Conservation (phyloP, 495 filamentous ascomycete genomes). For the Aspergillus sparsus region DNA sequence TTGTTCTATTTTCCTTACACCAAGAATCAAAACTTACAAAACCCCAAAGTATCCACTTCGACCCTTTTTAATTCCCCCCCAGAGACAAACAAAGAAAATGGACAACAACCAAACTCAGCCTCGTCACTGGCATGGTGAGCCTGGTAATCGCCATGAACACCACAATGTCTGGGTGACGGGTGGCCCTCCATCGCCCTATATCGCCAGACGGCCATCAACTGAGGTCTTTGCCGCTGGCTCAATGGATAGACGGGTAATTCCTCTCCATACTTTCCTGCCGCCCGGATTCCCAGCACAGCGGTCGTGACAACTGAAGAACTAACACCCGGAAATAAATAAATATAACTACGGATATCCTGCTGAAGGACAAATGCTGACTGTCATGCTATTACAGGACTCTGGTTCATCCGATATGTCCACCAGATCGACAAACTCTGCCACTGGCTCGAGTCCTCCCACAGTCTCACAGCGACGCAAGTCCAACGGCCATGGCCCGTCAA, state of each 20-base stretch:
- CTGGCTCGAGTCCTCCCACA: conserved; percentile 10
- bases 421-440: conserved; percentile 1
- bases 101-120: conserved; percentile 29
- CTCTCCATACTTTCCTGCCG: background rate
- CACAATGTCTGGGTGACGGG: conserved; percentile 47
- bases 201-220: conserved; percentile 28
- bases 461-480: conserved; percentile 36
- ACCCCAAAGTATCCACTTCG: too few species aligned
- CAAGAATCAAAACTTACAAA: too few species aligned
- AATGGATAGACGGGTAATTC: conserved; percentile 28
- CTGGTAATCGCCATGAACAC: conserved; percentile 46
- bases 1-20: too few species aligned
- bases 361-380: background rate
- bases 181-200: conserved; percentile 32
- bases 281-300: background rate
- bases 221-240: conserved; percentile 25
- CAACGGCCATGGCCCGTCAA: conserved; percentile 32
- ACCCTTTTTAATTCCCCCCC: too few species aligned
- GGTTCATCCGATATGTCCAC: conserved; percentile 21
- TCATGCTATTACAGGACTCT: conserved; percentile 16
- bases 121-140: conserved; percentile 45
- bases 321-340: background rate
- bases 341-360: too few species aligned
- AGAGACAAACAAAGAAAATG: conserved; percentile 19
- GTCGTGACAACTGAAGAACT: background rate